Percentiles rank a stretch among this genome's conserved stretches.
Evolutionary conservation across 2,329 filamentous ascomycete genomes (phyloP).

Genomic region (Calonectria fujianensis): DNA sequence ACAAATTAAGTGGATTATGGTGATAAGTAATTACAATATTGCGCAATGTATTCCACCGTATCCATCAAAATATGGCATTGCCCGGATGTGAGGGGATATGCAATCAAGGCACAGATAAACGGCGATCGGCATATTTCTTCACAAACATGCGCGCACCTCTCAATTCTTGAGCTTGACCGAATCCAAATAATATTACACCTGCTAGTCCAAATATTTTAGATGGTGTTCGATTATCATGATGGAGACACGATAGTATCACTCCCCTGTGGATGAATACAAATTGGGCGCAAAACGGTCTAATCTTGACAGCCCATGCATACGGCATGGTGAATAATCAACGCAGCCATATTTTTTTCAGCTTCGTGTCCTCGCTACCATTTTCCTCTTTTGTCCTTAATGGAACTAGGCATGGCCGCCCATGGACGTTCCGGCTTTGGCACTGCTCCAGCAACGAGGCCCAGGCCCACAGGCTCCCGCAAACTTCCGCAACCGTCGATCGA

Average conservation of each 20-base stretch:
- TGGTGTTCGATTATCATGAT: not conserved
- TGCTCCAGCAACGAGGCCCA: not conserved
- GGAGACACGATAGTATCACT: not conserved
- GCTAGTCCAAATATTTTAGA: not conserved
- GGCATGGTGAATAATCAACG: not conserved
- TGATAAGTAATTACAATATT: not conserved
- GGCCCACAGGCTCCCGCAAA: not conserved
- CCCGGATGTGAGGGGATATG: not conserved
- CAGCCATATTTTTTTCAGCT: not conserved
- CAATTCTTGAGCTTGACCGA: not conserved
- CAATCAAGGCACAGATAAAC: not conserved
- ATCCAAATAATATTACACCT: not conserved
- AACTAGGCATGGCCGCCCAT: not conserved
- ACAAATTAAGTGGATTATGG: not conserved
- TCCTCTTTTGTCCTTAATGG: not conserved
- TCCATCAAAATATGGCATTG: not conserved
- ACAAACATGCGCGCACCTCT: not conserved
- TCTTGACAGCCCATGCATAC: not conserved
- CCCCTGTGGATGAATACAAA: not conserved
- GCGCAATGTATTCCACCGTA: not conserved
- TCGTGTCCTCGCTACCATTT: not conserved
- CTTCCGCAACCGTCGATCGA: constrained; percentile 20
- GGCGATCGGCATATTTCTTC: not conserved
- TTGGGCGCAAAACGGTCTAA: not conserved
- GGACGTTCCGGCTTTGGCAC: not conserved